Evolutionary conservation across 371 early-diverging fungal genomes (phyloP).

Genomic region (Mucor irregularis): DNA sequence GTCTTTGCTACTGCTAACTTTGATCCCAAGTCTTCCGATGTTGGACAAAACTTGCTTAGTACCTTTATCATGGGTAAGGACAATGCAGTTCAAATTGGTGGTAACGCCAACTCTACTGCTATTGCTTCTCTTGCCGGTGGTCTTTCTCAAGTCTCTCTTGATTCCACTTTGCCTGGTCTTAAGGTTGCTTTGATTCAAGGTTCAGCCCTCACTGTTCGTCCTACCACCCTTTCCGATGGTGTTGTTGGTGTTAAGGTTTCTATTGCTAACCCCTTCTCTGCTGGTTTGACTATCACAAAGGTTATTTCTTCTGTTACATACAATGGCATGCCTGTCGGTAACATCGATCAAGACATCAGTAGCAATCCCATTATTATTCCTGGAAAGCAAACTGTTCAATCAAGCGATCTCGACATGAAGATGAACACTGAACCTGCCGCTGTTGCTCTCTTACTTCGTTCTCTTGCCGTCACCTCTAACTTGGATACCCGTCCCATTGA

Average conservation of each 20-base stretch:
- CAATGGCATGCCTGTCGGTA: slow-evolving; percentile 53
- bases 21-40: slow-evolving; percentile 47
- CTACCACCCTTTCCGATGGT: slow-evolving; percentile 42
- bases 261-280: slow-evolving; percentile 59
- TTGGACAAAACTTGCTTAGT: slow-evolving; percentile 54
- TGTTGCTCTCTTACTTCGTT: slow-evolving; percentile 46
- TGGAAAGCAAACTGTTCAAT: slow-evolving; percentile 36
- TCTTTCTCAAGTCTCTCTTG: slow-evolving; percentile 46
- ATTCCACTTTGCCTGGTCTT: slow-evolving; percentile 55
- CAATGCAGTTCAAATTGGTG: slow-evolving; percentile 48
- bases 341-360: slow-evolving; percentile 50
- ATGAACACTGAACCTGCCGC: slow-evolving; percentile 51
- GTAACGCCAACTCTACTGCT: slow-evolving; percentile 45
- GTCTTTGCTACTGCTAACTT: slow-evolving; percentile 49
- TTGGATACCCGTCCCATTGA: slow-evolving; percentile 51
- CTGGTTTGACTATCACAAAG: slow-evolving; percentile 50
- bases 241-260: slow-evolving; percentile 53
- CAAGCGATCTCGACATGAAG: slow-evolving; percentile 32
- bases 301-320: slow-evolving; percentile 51
- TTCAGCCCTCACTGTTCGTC: slow-evolving; percentile 46
- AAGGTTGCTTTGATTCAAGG: slow-evolving; percentile 50
- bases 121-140: slow-evolving; percentile 49
- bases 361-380: slow-evolving; percentile 41
- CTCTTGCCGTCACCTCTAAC: slow-evolving; percentile 49
- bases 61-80: slow-evolving; percentile 58